Conservation (phyloP, 768 basidiomycete genomes). For the Kwoniella dejecticola region DNA sequence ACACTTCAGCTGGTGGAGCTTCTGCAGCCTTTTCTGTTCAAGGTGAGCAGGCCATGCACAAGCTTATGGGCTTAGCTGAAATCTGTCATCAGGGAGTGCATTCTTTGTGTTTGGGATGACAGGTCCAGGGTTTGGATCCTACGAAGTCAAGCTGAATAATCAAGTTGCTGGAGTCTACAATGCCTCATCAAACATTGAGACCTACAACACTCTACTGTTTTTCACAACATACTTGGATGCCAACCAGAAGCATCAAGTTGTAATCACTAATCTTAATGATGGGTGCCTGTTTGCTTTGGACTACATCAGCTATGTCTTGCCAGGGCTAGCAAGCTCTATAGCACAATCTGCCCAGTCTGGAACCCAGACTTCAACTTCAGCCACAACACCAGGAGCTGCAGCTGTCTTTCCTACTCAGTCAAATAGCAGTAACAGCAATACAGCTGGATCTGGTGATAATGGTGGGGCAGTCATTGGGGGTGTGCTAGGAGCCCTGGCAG, state of each 20-base stretch:
- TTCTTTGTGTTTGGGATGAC: conserved; percentile 44
- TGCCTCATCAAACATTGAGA: conserved; percentile 26
- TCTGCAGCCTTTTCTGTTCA: conserved; percentile 22
- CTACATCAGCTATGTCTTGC: conserved; percentile 29
- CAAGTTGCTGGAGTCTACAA: conserved; percentile 25
- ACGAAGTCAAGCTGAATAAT: conserved; percentile 26
- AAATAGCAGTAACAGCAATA: neutral
- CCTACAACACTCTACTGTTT: conserved; percentile 37
- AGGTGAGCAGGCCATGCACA: conserved; percentile 20
- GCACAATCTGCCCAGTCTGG: too few relatives aligned
- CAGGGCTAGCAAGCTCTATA: neutral
- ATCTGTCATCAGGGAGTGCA: conserved; percentile 25
- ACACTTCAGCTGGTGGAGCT: conserved; percentile 34
- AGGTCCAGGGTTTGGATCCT: conserved; percentile 36
- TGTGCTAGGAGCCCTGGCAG: conserved; percentile 21
- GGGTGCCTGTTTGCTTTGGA: conserved; percentile 42
- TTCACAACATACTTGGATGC: conserved; percentile 27
- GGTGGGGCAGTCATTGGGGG: conserved; percentile 28
- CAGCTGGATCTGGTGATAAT: conserved; percentile 6
- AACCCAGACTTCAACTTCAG: conserved; percentile 19
- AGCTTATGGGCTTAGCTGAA: neutral
- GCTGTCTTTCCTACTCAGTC: conserved; percentile 14
- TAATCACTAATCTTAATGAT: conserved; percentile 32
- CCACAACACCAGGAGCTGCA: conserved; percentile 1
- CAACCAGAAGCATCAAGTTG: conserved; percentile 17